Evolutionary conservation across 1,284 basidiomycete genomes (phyloP), one percentile per base, ranked within the genome.

Genomic region (Stygiomarasmius scandens): DNA sequence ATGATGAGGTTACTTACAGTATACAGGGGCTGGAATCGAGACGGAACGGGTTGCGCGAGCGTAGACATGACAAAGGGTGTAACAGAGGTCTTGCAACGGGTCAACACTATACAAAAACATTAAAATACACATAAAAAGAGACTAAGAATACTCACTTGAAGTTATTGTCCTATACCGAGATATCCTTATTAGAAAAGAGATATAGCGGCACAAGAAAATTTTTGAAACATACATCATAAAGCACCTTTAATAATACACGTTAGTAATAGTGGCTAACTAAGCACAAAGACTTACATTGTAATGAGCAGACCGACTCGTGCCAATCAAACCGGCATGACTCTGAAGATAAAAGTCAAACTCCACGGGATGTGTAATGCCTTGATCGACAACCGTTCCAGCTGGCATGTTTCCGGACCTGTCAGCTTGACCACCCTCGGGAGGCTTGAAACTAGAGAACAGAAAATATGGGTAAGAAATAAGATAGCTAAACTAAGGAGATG

Each of bases 321-420:
- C 85, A 4, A 86, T 67, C 29, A 85, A 67, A 25, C 85, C 84
- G 0, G 76, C 78, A 59, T 83, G 83, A 2, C 79, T 82, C 50
- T 76, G 77, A 3, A 84, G 73, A 61, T 88, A 92, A 58, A 85
- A 93, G 60, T 92, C 91, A 54, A 82, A 85, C 45, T 87, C 85
- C 0, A 82, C 78, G 0, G 89, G 89, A 64, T 88, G 84, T 0
- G 78, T 79, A 38, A 91, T 80, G 8, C 82, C 85, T 16, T 71
- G 69, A 65, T 92, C 89, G 12, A 89, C 79, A 9, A 91, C 87
- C 11, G 86, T 86, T 1, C 89, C 89, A 0, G 88, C 85, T 0
- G 78, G 81, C 61, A 82, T 85, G 64, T 91, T 91, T 1, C 84
- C 85, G 53, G 82, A 88, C 48, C 71, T 76, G 62, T 90, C 87